Evolutionary conservation across 495 filamentous ascomycete genomes (phyloP).

Genomic region (Penicillium egyptiacum): DNA sequence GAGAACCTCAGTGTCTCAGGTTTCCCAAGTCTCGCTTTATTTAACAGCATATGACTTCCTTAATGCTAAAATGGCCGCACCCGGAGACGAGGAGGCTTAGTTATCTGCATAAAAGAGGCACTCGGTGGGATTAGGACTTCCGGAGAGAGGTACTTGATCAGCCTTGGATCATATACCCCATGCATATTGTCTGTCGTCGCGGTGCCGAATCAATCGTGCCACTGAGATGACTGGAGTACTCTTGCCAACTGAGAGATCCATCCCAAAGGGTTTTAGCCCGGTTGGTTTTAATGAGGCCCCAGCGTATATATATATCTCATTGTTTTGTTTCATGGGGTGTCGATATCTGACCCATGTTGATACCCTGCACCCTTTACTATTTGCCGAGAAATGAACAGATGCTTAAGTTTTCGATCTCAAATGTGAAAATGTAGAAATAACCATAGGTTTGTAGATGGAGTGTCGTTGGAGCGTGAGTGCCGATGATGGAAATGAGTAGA

Average conservation of each 20-base stretch:
- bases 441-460: neutral
- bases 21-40: too few species aligned
- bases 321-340: neutral
- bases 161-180: too few species aligned
- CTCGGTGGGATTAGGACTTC: too few species aligned
- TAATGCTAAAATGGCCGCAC: too few species aligned
- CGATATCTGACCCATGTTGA: neutral
- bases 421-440: neutral
- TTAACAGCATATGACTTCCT: too few species aligned
- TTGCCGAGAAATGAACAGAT: neutral
- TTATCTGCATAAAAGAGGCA: too few species aligned
- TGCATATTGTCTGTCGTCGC: neutral
- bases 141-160: too few species aligned
- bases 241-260: conserved; percentile 4
- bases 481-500: neutral
- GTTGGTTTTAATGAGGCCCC: conserved; percentile 13
- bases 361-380: neutral
- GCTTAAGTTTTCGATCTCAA: neutral
- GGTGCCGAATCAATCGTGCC: neutral
- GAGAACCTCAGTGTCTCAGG: too few species aligned
- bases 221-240: neutral
- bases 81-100: too few species aligned
- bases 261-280: neutral
- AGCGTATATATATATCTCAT: neutral
- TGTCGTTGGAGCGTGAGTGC: neutral